These are phyloP conservation scores for Rhodamnia rubescens DNA, from an alignment of 345 rosid genomes.

Conservation along the genomic window DNA sequence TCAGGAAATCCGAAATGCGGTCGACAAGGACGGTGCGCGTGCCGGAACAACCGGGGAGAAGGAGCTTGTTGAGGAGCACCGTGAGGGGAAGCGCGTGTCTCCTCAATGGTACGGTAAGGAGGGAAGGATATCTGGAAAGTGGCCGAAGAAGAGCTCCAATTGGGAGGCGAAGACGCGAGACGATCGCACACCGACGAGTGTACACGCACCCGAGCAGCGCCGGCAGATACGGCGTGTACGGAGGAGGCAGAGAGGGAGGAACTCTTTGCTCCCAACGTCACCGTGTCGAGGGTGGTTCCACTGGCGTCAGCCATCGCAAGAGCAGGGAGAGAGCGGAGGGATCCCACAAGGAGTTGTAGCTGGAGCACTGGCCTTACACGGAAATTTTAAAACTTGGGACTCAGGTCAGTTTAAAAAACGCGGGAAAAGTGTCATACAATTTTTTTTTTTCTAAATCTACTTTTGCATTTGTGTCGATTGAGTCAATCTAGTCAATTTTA, in stretches of 20 bases:
- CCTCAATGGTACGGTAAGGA: slow-evolving; percentile 18
- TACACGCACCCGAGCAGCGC: too few relatives aligned
- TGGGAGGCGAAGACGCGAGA: slow-evolving; percentile 11
- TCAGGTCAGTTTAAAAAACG: too few relatives aligned
- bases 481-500: too few relatives aligned
- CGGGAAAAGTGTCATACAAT: too few relatives aligned
- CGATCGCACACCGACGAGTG: slow-evolving; percentile 11
- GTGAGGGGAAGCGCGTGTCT: slow-evolving; percentile 35
- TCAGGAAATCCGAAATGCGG: slow-evolving; percentile 17
- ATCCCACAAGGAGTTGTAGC: too few relatives aligned
- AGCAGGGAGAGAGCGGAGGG: background rate
- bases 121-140: background rate
- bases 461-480: too few relatives aligned
- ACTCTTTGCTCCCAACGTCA: slow-evolving; percentile 19
- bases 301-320: background rate
- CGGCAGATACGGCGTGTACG: too few relatives aligned
- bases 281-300: background rate
- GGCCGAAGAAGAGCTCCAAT: slow-evolving; percentile 2
- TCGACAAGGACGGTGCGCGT: slow-evolving; percentile 20
- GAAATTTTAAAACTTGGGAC: too few relatives aligned
- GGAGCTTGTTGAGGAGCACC: slow-evolving; percentile 49
- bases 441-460: too few relatives aligned
- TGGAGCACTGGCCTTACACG: too few relatives aligned
- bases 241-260: slow-evolving; percentile 39
- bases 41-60: slow-evolving; percentile 16